These are phyloP conservation scores for Aspergillus luchuensis DNA, from an alignment of 2,329 filamentous ascomycete species.

Conservation along the genomic window DNA sequence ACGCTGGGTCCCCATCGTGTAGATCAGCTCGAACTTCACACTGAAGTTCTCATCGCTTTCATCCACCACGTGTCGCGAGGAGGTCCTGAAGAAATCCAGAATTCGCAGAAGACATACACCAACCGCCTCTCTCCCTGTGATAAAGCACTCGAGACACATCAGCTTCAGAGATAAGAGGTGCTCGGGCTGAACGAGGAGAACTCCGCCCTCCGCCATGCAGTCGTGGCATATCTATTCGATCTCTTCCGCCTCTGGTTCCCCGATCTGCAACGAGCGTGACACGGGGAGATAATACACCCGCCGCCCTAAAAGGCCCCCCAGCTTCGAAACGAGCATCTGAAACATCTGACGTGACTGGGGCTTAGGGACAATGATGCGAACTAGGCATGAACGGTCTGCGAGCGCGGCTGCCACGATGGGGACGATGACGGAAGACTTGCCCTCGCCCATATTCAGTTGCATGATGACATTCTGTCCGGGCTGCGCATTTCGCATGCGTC, in stretches of 20 bases:
- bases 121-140: slow-evolving; percentile 11
- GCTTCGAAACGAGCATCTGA: slow-evolving; percentile 43
- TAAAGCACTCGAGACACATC: slow-evolving; percentile 57
- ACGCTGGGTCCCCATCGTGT: slow-evolving; percentile 60
- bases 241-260: slow-evolving; percentile 24
- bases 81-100: slow-evolving; percentile 16
- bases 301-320: slow-evolving; percentile 50
- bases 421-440: slow-evolving; percentile 69
- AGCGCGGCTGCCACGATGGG: slow-evolving; percentile 61
- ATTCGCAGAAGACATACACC: slow-evolving; percentile 14
- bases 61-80: slow-evolving; percentile 60
- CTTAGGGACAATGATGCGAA: slow-evolving; percentile 62
- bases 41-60: slow-evolving; percentile 67
- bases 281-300: slow-evolving; percentile 51
- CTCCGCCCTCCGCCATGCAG: slow-evolving; percentile 55
- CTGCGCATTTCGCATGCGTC: slow-evolving; percentile 53
- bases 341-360: slow-evolving; percentile 63
- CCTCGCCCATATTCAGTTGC: slow-evolving; percentile 73
- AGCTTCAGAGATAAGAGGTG: slow-evolving; percentile 66
- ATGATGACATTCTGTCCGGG: slow-evolving; percentile 55
- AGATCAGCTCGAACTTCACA: slow-evolving; percentile 63
- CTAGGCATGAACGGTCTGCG: slow-evolving; percentile 54
- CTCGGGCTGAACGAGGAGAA: slow-evolving; percentile 65
- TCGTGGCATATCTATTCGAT: slow-evolving; percentile 47
- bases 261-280: slow-evolving; percentile 50